Evolutionary conservation across 176 grass and related monocot species (phyloP).

Genomic region (Triticum urartu): DNA sequence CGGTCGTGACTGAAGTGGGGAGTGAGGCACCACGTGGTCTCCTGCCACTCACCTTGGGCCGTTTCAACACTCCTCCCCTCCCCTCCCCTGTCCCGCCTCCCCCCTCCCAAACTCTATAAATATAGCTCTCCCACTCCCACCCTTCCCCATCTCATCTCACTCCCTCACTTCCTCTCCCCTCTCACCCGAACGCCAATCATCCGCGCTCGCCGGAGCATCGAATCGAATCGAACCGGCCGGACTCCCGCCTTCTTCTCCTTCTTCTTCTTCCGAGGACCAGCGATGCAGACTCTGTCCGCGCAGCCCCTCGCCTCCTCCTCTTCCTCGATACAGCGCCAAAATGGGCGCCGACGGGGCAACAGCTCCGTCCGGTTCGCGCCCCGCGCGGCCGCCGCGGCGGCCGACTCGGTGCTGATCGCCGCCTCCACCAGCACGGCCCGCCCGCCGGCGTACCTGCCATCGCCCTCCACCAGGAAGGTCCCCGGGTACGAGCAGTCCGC

Average conservation of each 20-base stretch:
- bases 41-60: background rate
- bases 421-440: background rate
- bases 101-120: conserved; percentile 52
- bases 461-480: background rate
- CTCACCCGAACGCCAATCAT: background rate
- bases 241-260: too few relatives aligned
- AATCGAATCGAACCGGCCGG: background rate
- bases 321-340: background rate
- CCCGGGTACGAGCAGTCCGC: background rate
- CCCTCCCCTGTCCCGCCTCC: background rate
- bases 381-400: background rate
- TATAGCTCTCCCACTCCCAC: background rate
- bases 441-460: background rate
- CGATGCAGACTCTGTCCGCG: conserved; percentile 29
- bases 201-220: background rate
- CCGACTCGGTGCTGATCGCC: conserved; percentile 1
- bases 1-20: background rate
- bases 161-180: background rate
- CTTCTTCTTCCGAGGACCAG: background rate
- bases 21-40: background rate
- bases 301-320: background rate
- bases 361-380: background rate
- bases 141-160: background rate
- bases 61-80: background rate
- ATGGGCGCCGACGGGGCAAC: background rate